phyloP scores from a whole-genome alignment of 768 basidiomycete genomes.

The Serendipita sp. region DNA sequence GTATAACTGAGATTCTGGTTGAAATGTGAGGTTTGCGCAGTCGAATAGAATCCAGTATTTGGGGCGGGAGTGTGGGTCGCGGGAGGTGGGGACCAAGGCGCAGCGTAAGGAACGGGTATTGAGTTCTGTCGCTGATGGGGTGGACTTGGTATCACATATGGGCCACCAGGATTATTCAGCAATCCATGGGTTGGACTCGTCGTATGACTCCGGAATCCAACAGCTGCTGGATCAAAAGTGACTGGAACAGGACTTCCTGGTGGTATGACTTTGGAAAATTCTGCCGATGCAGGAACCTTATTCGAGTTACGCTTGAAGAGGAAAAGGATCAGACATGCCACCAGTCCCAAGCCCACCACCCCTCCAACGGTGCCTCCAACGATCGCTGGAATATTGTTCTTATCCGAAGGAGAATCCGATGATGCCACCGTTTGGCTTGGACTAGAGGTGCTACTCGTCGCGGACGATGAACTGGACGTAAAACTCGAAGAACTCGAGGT shows the following conservation, averaged over 20 bases:
- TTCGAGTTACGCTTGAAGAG: slow-evolving; percentile 18
- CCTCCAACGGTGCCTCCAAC: slow-evolving; percentile 51
- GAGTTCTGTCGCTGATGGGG: background rate
- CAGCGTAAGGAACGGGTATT: background rate
- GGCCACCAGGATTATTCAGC: background rate
- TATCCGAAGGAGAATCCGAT: background rate
- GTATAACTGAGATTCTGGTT: background rate
- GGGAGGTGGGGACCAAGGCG: slow-evolving; percentile 5
- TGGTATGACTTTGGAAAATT: slow-evolving; percentile 3
- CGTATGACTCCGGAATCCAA: background rate
- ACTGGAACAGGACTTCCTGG: slow-evolving; percentile 1
- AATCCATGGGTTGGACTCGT: background rate
- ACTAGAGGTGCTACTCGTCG: slow-evolving; percentile 21
- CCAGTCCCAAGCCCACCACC: slow-evolving; percentile 30
- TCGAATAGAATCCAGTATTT: background rate
- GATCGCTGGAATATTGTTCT: slow-evolving; percentile 38
- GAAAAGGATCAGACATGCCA: slow-evolving; percentile 28
- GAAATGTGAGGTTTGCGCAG: background rate
- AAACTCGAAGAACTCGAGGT: slow-evolving; percentile 11
- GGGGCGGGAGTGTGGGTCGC: background rate
- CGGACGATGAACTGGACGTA: slow-evolving; percentile 12
- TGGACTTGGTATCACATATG: background rate
- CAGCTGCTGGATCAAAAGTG: background rate
- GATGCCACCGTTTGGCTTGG: slow-evolving; percentile 22
- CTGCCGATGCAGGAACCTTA: background rate